Conservation (phyloP, 305 asterid species). For the Fraxinus velutina region DNA sequence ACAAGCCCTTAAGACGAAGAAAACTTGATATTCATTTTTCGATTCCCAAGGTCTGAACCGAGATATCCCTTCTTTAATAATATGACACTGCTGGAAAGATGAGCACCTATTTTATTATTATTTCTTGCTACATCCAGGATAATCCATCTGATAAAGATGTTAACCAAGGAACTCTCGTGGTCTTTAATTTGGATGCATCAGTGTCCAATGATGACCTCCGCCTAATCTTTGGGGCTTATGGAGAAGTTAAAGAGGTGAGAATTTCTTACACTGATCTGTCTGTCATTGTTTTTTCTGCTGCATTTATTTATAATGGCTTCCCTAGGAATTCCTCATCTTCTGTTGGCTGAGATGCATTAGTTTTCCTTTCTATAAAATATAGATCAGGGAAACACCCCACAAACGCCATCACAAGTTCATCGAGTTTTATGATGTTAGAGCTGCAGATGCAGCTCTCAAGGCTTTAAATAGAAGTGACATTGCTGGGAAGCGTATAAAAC, state of each 20-base stretch:
- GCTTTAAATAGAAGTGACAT: constrained; percentile 91
- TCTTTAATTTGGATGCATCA: constrained; percentile 91
- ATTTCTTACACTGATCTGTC: background rate
- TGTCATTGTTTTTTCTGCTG: background rate
- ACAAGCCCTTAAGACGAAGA: constrained; percentile 86
- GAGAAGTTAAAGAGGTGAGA: constrained; percentile 52
- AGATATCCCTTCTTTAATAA: constrained; percentile 5
- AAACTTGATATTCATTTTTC: constrained; percentile 95
- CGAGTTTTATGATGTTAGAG: constrained; percentile 91
- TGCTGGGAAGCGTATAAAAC: constrained; percentile 94
- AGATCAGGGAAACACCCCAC: constrained; percentile 97
- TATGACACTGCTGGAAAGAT: background rate
- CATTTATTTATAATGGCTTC: constrained; percentile 5
- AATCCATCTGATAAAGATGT: constrained; percentile 94
- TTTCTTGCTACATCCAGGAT: constrained; percentile 50
- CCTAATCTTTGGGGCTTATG: constrained; percentile 50
- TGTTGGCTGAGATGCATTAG: constrained; percentile 11
- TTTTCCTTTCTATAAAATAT: constrained; percentile 27
- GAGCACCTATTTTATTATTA: background rate
- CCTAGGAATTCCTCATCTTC: constrained; percentile 4
- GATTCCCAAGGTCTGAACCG: constrained; percentile 68
- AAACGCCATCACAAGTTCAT: constrained; percentile 94
- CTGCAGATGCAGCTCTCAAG: constrained; percentile 94
- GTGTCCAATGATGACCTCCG: constrained; percentile 53
- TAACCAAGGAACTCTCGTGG: constrained; percentile 95